A percentile compares a stretch with the other conserved stretches of the same genome.
phyloP scores from a whole-genome alignment of 176 grass and related monocot species.

The Zizania latifolia region DNA sequence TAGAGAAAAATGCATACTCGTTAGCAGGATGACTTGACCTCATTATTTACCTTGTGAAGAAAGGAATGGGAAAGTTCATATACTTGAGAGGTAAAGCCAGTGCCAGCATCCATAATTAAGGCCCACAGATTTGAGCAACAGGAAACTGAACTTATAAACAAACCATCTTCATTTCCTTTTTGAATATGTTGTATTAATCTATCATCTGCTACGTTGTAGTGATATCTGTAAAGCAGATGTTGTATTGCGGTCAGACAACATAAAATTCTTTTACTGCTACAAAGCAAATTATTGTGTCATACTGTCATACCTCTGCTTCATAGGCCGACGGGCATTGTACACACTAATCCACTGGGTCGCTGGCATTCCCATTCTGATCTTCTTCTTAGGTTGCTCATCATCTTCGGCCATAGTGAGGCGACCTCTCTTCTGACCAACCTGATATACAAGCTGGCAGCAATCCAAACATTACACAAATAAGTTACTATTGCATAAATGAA shows the following conservation, averaged over 20 bases:
- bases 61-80: slow-evolving; percentile 72
- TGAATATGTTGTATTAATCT: slow-evolving; percentile 79
- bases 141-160: slow-evolving; percentile 90
- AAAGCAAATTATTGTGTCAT: slow-evolving; percentile 4
- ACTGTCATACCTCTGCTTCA: slow-evolving; percentile 80
- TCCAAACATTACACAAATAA: slow-evolving; percentile 15
- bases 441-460: slow-evolving; percentile 69
- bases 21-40: background rate
- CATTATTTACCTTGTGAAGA: slow-evolving; percentile 65
- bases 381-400: slow-evolving; percentile 94
- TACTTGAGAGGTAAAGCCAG: slow-evolving; percentile 76
- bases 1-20: slow-evolving; percentile 9
- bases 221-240: slow-evolving; percentile 63
- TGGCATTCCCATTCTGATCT: slow-evolving; percentile 90
- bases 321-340: slow-evolving; percentile 82
- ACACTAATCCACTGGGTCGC: slow-evolving; percentile 92
- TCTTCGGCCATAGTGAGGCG: slow-evolving; percentile 63
- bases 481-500: background rate
- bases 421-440: slow-evolving; percentile 93
- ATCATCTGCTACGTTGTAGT: slow-evolving; percentile 94
- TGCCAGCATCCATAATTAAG: slow-evolving; percentile 98
- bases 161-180: slow-evolving; percentile 98
- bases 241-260: background rate
- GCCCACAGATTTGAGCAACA: slow-evolving; percentile 80
- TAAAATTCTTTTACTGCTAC: slow-evolving; percentile 11